Base-by-base conservation (phyloP, 768 basidiomycete species). In the Mycena epipterygia region DNA sequence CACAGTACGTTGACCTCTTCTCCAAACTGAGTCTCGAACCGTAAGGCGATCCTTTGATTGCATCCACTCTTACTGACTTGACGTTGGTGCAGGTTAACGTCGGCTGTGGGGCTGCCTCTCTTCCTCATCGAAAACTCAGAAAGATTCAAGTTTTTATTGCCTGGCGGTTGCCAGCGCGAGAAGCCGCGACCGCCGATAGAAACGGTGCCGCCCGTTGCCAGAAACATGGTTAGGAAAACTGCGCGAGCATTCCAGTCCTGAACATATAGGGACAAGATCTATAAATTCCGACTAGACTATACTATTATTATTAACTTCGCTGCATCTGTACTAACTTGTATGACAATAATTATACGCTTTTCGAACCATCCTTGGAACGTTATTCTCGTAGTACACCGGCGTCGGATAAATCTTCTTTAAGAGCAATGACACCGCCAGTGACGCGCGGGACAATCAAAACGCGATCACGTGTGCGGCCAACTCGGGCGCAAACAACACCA, bases 1-100 rank as follows among this genome's bases (percentile, higher is more conserved):
- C 25, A 27, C 70, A 89, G 88, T 89, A 87, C 72, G 81, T 84
- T 44, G 88, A 89, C 71, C 75, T 90, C 19, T 75, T 89, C 49
- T 84, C 85, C 14, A 85, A 87, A 70, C 82, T 90, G 84, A 85
- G 82, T 70, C 84, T 86, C 9, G 84, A 85, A 65, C 85, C 89
- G 87, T 88, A 77, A 78, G 87, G 73, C 35, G 16, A 23, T 19
- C 29, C 37, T 23, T 35, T 33, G 5, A 13, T 14, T 1, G 2
- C 29, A 3, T 8, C 7, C 23, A 13, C 13, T 19, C 25, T 2
- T n/a, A 19, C 30, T 27, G 23, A 23, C 29, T 25, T 49, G n/a
- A 42, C 21, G 37, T 59, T 42, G 29, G 59, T 39, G 25, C 58
- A 85, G 84, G 30, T 70, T 83, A 71, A 80, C 79, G 33, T 84